phyloP scores from a whole-genome alignment of 2,329 filamentous ascomycete species.

The Trichoderma sp. region DNA sequence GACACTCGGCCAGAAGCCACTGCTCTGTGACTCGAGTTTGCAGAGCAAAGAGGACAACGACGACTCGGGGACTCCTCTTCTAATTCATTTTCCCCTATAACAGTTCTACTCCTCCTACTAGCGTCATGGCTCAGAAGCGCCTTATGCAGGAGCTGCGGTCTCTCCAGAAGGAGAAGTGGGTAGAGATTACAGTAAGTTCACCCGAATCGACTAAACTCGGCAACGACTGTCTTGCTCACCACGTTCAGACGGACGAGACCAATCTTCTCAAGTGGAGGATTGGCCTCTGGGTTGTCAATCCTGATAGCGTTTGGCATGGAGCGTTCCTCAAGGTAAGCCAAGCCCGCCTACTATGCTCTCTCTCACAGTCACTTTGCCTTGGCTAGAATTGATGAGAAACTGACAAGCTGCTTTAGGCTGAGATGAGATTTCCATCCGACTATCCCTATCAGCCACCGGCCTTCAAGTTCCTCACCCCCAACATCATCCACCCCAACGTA shows the following conservation, averaged over 20 bases:
- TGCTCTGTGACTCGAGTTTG: background rate
- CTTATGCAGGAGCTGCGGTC: slow-evolving; percentile 86
- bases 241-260: slow-evolving; percentile 67
- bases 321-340: slow-evolving; percentile 75
- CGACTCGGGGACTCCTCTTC: background rate
- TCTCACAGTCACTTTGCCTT: background rate
- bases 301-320: slow-evolving; percentile 87
- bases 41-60: background rate
- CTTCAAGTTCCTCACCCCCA: slow-evolving; percentile 75
- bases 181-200: slow-evolving; percentile 75
- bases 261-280: slow-evolving; percentile 87
- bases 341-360: slow-evolving; percentile 23
- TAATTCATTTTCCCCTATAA: background rate
- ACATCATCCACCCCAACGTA: slow-evolving; percentile 91
- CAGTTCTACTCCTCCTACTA: background rate
- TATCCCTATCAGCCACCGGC: slow-evolving; percentile 89
- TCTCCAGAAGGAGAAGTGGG: slow-evolving; percentile 88
- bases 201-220: background rate
- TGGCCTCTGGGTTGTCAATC: slow-evolving; percentile 88
- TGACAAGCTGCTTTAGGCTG: slow-evolving; percentile 53
- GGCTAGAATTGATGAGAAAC: background rate
- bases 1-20: background rate
- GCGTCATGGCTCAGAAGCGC: slow-evolving; percentile 63
- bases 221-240: background rate
- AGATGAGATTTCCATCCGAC: slow-evolving; percentile 83